Evolutionary conservation across 257 asterid genomes (phyloP).

Genomic region (Solanum pinnatisectum): DNA sequence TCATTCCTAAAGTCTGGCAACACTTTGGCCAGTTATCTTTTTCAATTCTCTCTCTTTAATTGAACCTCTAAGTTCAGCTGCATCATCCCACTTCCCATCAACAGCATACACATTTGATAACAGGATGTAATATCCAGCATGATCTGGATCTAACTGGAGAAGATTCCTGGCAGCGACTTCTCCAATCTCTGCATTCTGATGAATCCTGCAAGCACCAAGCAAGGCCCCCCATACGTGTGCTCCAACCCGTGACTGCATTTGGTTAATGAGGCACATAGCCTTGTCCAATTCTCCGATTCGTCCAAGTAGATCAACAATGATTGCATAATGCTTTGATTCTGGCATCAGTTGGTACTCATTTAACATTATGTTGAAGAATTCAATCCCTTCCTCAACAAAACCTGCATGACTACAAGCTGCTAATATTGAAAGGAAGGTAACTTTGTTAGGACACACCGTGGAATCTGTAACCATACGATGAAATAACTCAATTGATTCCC

Average conservation of each 20-base stretch:
- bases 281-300: slow-evolving; percentile 50
- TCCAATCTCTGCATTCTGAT: slow-evolving; percentile 46
- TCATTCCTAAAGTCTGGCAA: slow-evolving; percentile 25
- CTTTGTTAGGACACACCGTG: slow-evolving; percentile 32
- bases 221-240: slow-evolving; percentile 61
- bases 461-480: slow-evolving; percentile 37
- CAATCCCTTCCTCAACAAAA: slow-evolving; percentile 52
- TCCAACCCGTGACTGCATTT: slow-evolving; percentile 25
- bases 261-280: slow-evolving; percentile 42
- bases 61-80: slow-evolving; percentile 36
- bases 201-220: slow-evolving; percentile 51
- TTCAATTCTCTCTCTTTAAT: slow-evolving; percentile 36
- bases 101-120: slow-evolving; percentile 51
- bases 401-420: slow-evolving; percentile 80
- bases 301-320: slow-evolving; percentile 60
- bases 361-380: slow-evolving; percentile 42
- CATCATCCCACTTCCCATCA: slow-evolving; percentile 55
- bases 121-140: slow-evolving; percentile 46
- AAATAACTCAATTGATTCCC: slow-evolving; percentile 44
- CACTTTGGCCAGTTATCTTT: slow-evolving; percentile 39
- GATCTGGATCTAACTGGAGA: slow-evolving; percentile 19
- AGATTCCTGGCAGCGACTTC: slow-evolving; percentile 49
- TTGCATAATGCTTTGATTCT: slow-evolving; percentile 50
- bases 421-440: slow-evolving; percentile 53
- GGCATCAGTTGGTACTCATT: slow-evolving; percentile 37